These are phyloP conservation scores for Paracoccidioides lutzii DNA, from an alignment of 2,329 filamentous ascomycete genomes.

Conservation along the genomic window DNA sequence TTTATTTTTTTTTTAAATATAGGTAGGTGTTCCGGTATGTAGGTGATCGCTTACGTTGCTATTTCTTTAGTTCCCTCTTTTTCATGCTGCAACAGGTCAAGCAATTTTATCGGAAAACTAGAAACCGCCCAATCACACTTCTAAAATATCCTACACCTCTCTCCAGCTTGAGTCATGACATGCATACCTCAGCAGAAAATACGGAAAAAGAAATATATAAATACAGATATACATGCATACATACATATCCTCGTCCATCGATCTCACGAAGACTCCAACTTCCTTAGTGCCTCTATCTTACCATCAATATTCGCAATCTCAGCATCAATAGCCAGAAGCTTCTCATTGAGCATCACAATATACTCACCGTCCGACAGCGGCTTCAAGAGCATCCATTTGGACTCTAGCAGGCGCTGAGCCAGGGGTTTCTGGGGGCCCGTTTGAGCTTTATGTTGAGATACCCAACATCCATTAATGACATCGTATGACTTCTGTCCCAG, in stretches of 20 bases:
- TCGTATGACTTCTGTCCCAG: slow-evolving; percentile 46
- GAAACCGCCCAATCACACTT: no score
- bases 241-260: neutral
- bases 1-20: no score
- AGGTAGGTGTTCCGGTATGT: no score
- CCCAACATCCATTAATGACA: slow-evolving; percentile 35
- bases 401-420: slow-evolving; percentile 42
- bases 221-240: neutral
- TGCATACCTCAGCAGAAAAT: neutral
- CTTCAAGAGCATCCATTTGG: slow-evolving; percentile 59
- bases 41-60: no score
- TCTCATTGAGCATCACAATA: slow-evolving; percentile 55
- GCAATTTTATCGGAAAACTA: no score
- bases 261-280: slow-evolving; percentile 5
- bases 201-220: neutral
- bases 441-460: slow-evolving; percentile 19
- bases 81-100: no score
- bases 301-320: slow-evolving; percentile 71
- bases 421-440: slow-evolving; percentile 27
- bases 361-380: slow-evolving; percentile 63
- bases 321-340: slow-evolving; percentile 56
- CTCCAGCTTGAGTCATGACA: no score
- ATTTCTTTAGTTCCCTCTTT: no score
- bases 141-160: no score
- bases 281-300: slow-evolving; percentile 46